Base-by-base conservation (phyloP, 2,329 filamentous ascomycete genomes). In the Neofusicoccum sp. region DNA sequence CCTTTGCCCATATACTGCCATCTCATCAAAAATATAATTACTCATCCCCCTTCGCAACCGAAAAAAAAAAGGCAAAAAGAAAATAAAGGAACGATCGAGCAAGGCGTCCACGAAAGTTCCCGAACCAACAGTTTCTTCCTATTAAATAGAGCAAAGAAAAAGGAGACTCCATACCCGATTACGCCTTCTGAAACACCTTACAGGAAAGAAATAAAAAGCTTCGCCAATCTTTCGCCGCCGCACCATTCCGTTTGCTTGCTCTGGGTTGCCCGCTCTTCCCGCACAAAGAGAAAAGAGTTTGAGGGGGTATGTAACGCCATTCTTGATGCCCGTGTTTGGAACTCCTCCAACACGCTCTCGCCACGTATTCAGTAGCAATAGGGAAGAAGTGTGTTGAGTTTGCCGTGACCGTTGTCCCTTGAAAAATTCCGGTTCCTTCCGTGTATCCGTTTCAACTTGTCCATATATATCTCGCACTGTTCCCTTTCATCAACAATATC, bases 251-350 rank as follows among this genome's bases (percentile, higher is more conserved):
- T 36, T 43, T 33, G 8, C 41, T 36, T n/a, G 22, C 22, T 22
- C 22, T 22, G 22, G 22, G 22, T 22, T 22, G 22, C 22, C 22
- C 22, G 22, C 22, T 22, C 22, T 22, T 22, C 22, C 22, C 22
- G 22, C 22, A 22, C 22, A 22, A 22, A 22, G 22, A 22, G 22
- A 58, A 29, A 36, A 45, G 39, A 28, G 16, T 58, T 58, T 36
- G n/a, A 58, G 54, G 54, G 54, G 54, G 45, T 58, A 58, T 58
- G 54, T 58, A 58, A 58, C 54, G 54, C 54, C 54, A 58, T 34
- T 58, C 54, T 58, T 58, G 54, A 58, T 58, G 54, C 54, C 41
- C 54, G 31, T 44, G 29, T 36, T 58, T 36, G 48, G 16, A n/a
- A n/a, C 7, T 34, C 41, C 22, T 56, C 52, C 52, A 43, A 43